phyloP scores from a whole-genome alignment of 225 moss, liverwort and hornwort genomes.

The Sphagnum contortum region DNA sequence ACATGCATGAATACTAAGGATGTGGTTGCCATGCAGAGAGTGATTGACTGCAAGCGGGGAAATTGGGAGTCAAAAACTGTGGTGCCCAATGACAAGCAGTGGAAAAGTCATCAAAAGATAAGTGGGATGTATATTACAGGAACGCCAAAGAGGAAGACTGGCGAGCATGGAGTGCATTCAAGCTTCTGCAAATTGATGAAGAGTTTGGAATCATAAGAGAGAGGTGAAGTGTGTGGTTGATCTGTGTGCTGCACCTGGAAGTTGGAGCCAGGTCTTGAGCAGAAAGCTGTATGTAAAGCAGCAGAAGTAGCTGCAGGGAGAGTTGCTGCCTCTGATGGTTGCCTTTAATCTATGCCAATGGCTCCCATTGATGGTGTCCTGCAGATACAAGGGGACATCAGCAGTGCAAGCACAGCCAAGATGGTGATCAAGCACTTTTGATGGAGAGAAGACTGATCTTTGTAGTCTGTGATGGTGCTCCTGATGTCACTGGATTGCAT shows the following conservation, averaged over 20 bases:
- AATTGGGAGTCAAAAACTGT: no score
- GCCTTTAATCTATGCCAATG: slow-evolving; percentile 95
- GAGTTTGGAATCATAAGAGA: slow-evolving; percentile 72
- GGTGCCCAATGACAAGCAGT: slow-evolving; percentile 4
- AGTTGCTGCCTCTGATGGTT: slow-evolving; percentile 66
- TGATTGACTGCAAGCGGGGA: no score
- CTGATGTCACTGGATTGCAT: slow-evolving; percentile 95
- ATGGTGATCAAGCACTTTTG: slow-evolving; percentile 76
- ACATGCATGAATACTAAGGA: no score
- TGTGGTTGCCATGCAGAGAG: no score
- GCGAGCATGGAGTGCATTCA: slow-evolving; percentile 95
- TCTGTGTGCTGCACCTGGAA: slow-evolving; percentile 90
- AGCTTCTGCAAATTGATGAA: slow-evolving; percentile 90
- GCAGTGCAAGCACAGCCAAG: slow-evolving; percentile 84
- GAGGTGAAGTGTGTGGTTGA: slow-evolving; percentile 86
- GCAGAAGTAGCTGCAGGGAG: slow-evolving; percentile 54
- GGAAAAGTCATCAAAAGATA: slow-evolving; percentile 58
- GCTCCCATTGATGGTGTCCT: slow-evolving; percentile 91
- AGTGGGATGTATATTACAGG: slow-evolving; percentile 88
- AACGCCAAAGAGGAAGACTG: slow-evolving; percentile 99
- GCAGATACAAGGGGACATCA: slow-evolving; percentile 97
- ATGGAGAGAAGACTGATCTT: slow-evolving; percentile 87
- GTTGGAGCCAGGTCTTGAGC: slow-evolving; percentile 97
- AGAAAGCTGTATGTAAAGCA: slow-evolving; percentile 57
- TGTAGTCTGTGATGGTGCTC: slow-evolving; percentile 97